Evolutionary conservation across 1,284 basidiomycete species (phyloP).

Genomic region (Sporisorium sorghi): DNA sequence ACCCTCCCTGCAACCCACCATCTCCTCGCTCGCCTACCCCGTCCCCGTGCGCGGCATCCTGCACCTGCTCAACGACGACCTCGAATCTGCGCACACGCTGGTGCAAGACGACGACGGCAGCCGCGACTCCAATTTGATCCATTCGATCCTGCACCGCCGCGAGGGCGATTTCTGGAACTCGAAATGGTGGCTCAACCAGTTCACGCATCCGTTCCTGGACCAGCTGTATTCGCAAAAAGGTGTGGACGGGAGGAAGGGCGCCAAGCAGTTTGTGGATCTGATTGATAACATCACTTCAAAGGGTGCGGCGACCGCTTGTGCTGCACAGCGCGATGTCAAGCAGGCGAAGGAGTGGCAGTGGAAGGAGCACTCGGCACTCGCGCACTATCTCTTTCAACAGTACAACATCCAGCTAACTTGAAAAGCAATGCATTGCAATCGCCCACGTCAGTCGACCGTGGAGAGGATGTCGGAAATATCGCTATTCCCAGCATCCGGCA

Average conservation of each 20-base stretch:
- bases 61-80: constrained; percentile 57
- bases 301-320: constrained; percentile 50
- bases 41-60: constrained; percentile 30
- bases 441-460: background rate
- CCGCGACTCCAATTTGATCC: constrained; percentile 41
- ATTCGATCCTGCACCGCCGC: constrained; percentile 53
- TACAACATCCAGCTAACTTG: constrained; percentile 13
- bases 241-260: constrained; percentile 23
- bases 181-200: constrained; percentile 55
- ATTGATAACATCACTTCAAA: constrained; percentile 39
- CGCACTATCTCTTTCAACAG: constrained; percentile 22
- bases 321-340: constrained; percentile 34
- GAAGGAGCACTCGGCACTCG: constrained; percentile 28
- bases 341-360: constrained; percentile 43
- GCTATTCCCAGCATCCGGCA: constrained; percentile 44
- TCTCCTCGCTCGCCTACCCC: constrained; percentile 17
- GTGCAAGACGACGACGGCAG: constrained; percentile 52
- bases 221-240: constrained; percentile 18
- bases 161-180: constrained; percentile 60
- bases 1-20: constrained; percentile 14
- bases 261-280: constrained; percentile 51
- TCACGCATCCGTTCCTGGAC: constrained; percentile 36
- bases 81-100: constrained; percentile 45
- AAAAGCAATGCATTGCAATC: background rate
- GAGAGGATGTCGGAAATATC: constrained; percentile 64